phyloP scores from a whole-genome alignment of 2,329 filamentous ascomycete species.

The Chalaropsis thielavioides region DNA sequence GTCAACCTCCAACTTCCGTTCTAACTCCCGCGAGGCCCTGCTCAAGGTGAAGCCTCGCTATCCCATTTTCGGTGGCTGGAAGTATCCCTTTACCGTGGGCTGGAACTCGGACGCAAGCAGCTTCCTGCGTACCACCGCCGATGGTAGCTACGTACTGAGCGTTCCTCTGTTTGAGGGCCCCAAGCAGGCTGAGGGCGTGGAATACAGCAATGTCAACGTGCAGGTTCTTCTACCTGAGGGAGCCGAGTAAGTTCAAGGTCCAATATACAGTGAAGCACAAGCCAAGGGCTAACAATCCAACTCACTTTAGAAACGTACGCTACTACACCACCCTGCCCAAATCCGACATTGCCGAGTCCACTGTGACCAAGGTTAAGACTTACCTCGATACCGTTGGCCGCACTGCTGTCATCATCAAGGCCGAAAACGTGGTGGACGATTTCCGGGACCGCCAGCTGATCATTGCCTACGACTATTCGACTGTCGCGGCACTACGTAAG shows the following conservation, averaged over 20 bases:
- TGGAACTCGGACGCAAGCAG: slow-evolving; percentile 79
- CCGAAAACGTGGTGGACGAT: slow-evolving; percentile 81
- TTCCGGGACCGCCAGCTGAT: slow-evolving; percentile 69
- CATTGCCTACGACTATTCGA: slow-evolving; percentile 76
- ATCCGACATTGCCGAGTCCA: slow-evolving; percentile 43
- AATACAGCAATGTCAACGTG: slow-evolving; percentile 68
- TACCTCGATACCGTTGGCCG: slow-evolving; percentile 90
- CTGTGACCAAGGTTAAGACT: slow-evolving; percentile 56
- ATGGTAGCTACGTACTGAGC: slow-evolving; percentile 68
- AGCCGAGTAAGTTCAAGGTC: slow-evolving; percentile 48
- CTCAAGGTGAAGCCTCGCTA: slow-evolving; percentile 88
- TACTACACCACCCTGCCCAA: slow-evolving; percentile 59
- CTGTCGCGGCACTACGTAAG: slow-evolving; percentile 64
- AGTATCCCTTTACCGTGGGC: slow-evolving; percentile 90
- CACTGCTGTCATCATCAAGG: slow-evolving; percentile 64
- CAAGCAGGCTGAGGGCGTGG: slow-evolving; percentile 68
- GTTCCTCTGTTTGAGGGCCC: slow-evolving; percentile 90
- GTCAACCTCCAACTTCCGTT: slow-evolving; percentile 78
- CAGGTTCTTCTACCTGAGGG: slow-evolving; percentile 84
- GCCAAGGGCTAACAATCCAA: background rate
- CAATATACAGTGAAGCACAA: background rate
- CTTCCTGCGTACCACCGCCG: slow-evolving; percentile 53
- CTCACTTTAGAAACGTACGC: slow-evolving; percentile 54
- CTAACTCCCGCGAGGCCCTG: slow-evolving; percentile 59
- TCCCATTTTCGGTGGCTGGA: slow-evolving; percentile 95